Base-by-base conservation (phyloP, 495 filamentous ascomycete genomes). In the Talaromyces borbonicus region DNA sequence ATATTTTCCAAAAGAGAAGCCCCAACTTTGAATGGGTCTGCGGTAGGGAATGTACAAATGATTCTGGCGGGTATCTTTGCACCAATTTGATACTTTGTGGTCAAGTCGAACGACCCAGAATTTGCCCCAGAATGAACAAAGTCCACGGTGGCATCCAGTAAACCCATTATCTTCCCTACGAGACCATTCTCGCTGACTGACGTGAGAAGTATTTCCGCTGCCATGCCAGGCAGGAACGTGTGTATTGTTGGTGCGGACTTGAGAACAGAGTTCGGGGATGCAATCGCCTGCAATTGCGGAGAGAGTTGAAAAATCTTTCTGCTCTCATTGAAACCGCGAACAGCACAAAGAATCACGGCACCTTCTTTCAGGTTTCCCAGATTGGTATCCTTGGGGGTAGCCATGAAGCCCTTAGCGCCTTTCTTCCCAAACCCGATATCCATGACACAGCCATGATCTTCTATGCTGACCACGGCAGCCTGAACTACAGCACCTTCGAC, bases 381-480 rank as follows among this genome's bases (percentile, higher is more conserved):
- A 20, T 83, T 71, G 22, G 77, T 56, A 25, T 66, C 67, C 24
- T 97, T 88, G 57, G 87, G 90, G 11, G 81, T 83, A n/a, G 88
- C 80, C 62, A 98, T 75, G 66, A 98, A 98, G 1, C 84, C 93
- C 57, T 77, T 81, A 26, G 89, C 49, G 25, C 73, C 62, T 14
- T 74, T 66, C 38, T 80, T 78, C 36, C 78, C 71, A 18, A 96
- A 71, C 11, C 85, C 85, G 30, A 98, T 66, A 54, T 95, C 86
- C 90, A 97, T 95, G 43, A 97, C 73, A 45, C 94, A 66, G 54
- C 92, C 92, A 61, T 96, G 90, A 52, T 98, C 92, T 64, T 98
- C 92, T 16, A 92, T 83, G 56, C 90, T 97, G 29, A 72, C 61
- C 38, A 98, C 83, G 1, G 87, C 84, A 15, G 90, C 89, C 71